Conservation (phyloP, 306 rosid species). For the Dalbergia oliveri region DNA sequence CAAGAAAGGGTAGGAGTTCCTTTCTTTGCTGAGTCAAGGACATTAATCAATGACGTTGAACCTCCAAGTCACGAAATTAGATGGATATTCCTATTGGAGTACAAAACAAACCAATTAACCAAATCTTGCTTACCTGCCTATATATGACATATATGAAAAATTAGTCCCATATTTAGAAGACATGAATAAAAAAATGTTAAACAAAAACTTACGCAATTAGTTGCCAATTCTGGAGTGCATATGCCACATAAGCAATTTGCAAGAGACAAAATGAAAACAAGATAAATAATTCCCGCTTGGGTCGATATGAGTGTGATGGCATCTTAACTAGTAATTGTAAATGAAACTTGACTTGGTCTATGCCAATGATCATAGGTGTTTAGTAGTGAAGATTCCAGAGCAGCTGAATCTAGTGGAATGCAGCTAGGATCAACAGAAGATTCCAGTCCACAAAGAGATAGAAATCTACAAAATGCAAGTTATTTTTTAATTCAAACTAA, state of each 20-base stretch:
- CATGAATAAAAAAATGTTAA: no score
- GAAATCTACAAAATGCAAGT: background rate
- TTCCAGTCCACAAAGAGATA: background rate
- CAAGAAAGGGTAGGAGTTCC: background rate
- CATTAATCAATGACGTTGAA: conserved; percentile 12
- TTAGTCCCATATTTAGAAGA: no score
- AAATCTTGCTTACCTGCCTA: background rate
- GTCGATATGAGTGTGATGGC: background rate
- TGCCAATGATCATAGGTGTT: background rate
- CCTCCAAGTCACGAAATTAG: background rate
- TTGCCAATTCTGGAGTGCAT: background rate
- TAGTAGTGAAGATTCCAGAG: background rate
- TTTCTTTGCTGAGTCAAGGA: conserved; percentile 30
- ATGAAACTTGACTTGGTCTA: conserved; percentile 22
- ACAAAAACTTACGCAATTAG: no score
- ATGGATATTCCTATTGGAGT: conserved; percentile 7
- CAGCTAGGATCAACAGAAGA: background rate
- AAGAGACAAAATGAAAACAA: background rate
- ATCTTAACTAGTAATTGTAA: background rate
- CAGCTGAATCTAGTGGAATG: background rate
- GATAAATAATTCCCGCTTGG: background rate
- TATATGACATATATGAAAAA: no score
- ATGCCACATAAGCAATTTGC: background rate
- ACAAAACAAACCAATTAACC: conserved; percentile 16
- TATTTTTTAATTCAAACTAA: background rate